Conservation (phyloP, 2,329 filamentous ascomycete genomes). For the Aspergillus puulaauensis region DNA sequence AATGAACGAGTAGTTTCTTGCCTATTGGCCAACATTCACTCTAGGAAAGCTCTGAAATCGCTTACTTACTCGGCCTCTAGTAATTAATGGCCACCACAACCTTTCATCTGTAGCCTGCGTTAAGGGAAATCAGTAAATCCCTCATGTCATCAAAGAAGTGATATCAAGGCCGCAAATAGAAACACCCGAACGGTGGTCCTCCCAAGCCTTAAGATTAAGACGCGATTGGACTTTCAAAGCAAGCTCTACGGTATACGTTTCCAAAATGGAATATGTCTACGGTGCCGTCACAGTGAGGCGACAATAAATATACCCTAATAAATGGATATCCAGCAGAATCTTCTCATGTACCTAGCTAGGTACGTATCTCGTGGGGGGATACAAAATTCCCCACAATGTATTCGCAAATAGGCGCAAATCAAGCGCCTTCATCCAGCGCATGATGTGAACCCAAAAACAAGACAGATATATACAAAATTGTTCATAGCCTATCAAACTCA, state of each 20-base stretch:
- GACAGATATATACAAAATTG: background rate
- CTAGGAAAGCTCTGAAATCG: background rate
- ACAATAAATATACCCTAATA: too few species aligned
- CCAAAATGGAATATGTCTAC: too few species aligned
- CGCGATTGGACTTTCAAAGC: too few species aligned
- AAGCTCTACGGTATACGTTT: too few species aligned
- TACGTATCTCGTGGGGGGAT: too few species aligned
- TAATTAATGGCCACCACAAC: background rate
- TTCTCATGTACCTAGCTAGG: too few species aligned
- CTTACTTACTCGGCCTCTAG: too few species aligned
- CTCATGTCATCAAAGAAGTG: background rate
- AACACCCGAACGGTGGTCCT: conserved; percentile 42
- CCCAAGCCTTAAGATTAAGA: conserved; percentile 47
- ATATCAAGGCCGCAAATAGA: conserved; percentile 14
- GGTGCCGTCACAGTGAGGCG: too few species aligned
- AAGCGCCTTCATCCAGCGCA: background rate
- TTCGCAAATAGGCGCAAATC: too few species aligned
- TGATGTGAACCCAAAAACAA: background rate
- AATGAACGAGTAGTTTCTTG: too few species aligned
- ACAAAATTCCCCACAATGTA: too few species aligned
- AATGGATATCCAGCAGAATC: too few species aligned
- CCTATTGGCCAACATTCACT: background rate
- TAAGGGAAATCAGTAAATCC: background rate
- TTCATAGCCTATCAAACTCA: background rate
- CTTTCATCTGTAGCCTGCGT: background rate